Conservation (phyloP, 306 rosid genomes). For the Casuarina glauca region DNA sequence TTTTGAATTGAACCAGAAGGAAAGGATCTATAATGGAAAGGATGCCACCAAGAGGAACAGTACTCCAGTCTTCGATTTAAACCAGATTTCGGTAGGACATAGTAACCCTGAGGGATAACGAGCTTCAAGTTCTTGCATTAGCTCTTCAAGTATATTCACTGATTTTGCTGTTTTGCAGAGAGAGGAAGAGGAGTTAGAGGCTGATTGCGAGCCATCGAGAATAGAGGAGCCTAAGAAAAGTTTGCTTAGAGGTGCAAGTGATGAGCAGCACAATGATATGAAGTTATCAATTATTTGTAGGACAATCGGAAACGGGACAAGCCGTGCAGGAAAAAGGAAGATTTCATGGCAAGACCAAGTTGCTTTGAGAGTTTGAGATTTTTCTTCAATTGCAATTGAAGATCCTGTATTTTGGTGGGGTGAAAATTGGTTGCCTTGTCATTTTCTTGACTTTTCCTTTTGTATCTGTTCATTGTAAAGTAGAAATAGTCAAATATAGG, state of each 20-base stretch:
- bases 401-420: constrained; percentile 28
- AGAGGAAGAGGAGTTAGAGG: constrained; percentile 87
- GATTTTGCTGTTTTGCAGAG: constrained; percentile 39
- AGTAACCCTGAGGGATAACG: constrained; percentile 1
- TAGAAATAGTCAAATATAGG: constrained; percentile 37
- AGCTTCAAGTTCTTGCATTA: constrained; percentile 12
- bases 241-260: constrained; percentile 49
- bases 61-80: constrained; percentile 76
- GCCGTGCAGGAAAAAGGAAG: constrained; percentile 83
- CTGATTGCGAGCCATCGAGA: constrained; percentile 43
- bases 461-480: constrained; percentile 47
- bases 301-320: constrained; percentile 67
- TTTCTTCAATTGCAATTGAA: constrained; percentile 11
- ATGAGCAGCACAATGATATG: constrained; percentile 64
- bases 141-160: constrained; percentile 18
- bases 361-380: constrained; percentile 80
- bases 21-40: constrained; percentile 52
- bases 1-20: constrained; percentile 64
- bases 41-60: constrained; percentile 56
- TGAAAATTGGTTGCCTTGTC: constrained; percentile 30
- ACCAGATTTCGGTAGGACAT: constrained; percentile 83
- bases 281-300: constrained; percentile 70
- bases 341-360: constrained; percentile 98
- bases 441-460: constrained; percentile 27
- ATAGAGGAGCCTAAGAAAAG: constrained; percentile 70